These are phyloP conservation scores for Kodamaea ohmeri DNA, from an alignment of 1,139 yeast genomes.

Conservation along the genomic window DNA sequence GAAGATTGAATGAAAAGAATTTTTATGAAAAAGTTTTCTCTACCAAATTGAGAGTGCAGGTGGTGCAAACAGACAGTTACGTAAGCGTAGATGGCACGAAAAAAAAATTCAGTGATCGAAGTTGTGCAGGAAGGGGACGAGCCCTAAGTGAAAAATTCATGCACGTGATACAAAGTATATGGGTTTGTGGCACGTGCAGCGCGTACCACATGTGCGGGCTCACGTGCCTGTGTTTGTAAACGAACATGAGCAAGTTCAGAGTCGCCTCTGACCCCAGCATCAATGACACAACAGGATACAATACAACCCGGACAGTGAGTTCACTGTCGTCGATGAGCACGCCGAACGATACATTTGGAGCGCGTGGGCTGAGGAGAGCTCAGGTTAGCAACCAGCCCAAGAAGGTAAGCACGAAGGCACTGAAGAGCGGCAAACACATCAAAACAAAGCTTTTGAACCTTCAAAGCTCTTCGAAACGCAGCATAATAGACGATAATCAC, in stretches of 20 bases:
- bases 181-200: no score
- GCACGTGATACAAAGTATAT: constrained; percentile 1
- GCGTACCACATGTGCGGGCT: no score
- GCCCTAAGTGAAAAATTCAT: no score
- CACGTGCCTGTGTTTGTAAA: constrained; percentile 2
- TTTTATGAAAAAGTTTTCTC: constrained; percentile 12
- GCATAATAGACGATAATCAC: constrained; percentile 11
- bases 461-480: constrained; percentile 22
- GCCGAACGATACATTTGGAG: constrained; percentile 20
- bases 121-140: constrained; percentile 5
- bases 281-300: constrained; percentile 10
- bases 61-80: constrained; percentile 1
- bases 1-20: constrained; percentile 13
- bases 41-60: constrained; percentile 10
- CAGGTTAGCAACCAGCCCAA: constrained; percentile 10
- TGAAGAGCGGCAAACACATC: constrained; percentile 17
- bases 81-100: background rate
- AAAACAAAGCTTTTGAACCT: constrained; percentile 24
- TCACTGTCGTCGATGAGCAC: constrained; percentile 29
- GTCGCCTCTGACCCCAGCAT: constrained; percentile 3
- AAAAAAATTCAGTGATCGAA: background rate
- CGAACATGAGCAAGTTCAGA: constrained; percentile 3
- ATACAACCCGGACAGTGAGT: constrained; percentile 21
- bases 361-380: constrained; percentile 11
- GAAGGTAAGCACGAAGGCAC: constrained; percentile 14